Conservation (phyloP, 2,329 filamentous ascomycete genomes). For the Ophiostoma angusticollis region DNA sequence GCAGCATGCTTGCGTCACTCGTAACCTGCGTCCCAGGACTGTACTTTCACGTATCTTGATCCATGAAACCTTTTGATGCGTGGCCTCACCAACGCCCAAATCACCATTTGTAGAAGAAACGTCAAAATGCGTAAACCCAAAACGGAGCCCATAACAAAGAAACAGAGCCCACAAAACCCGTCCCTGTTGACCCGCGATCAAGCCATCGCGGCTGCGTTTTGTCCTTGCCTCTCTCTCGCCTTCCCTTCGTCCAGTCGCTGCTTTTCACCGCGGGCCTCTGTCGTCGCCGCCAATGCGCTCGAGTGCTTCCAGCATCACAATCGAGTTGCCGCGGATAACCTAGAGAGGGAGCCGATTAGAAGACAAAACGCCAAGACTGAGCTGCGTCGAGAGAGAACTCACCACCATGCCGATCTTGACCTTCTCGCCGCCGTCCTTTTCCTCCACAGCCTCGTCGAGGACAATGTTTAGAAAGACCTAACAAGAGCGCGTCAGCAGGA, state of each 20-base stretch:
- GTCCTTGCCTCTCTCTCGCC: not conserved
- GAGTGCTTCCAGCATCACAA: slow-evolving; percentile 89
- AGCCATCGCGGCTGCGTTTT: not conserved
- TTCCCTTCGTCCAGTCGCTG: not conserved
- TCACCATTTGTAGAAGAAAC: not conserved
- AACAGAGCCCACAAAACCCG: not conserved
- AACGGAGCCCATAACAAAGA: slow-evolving; percentile 1
- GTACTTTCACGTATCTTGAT: not conserved
- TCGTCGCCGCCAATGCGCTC: slow-evolving; percentile 55
- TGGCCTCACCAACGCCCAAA: slow-evolving; percentile 2
- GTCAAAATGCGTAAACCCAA: not conserved
- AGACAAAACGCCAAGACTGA: too few species aligned
- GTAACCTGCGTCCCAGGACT: too few species aligned
- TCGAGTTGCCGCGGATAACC: slow-evolving; percentile 95
- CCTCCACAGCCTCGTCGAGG: slow-evolving; percentile 89
- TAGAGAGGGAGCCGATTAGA: slow-evolving; percentile 24
- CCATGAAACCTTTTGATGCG: not conserved
- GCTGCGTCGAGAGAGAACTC: slow-evolving; percentile 29
- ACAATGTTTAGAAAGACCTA: slow-evolving; percentile 98
- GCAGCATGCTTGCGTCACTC: too few species aligned
- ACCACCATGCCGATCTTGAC: slow-evolving; percentile 85
- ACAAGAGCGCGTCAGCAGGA: not conserved
- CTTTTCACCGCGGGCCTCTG: slow-evolving; percentile 8
- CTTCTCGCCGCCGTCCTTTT: slow-evolving; percentile 86
- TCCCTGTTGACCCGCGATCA: too few species aligned